These are phyloP conservation scores for Populus pruinosa DNA, from an alignment of 345 rosid genomes.

Conservation along the genomic window DNA sequence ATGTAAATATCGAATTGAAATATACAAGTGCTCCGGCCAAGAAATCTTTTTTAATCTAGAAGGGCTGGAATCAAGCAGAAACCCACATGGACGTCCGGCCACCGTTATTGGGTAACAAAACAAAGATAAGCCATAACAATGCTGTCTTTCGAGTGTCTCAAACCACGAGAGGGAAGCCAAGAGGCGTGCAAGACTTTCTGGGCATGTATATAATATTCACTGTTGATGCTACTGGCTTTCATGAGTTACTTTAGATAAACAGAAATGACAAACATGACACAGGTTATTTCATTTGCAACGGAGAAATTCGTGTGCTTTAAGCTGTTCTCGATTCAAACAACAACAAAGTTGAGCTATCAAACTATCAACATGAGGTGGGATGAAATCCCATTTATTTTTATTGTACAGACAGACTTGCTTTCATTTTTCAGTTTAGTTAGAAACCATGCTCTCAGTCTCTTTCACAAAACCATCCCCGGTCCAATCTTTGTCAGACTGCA, in stretches of 20 bases:
- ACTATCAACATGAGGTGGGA: background rate
- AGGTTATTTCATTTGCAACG: background rate
- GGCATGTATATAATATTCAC: background rate
- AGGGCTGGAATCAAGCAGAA: too few relatives aligned
- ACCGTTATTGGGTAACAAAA: too few relatives aligned
- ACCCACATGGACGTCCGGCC: too few relatives aligned
- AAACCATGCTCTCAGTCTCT: slow-evolving; percentile 95
- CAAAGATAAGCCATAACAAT: too few relatives aligned
- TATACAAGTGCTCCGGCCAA: too few relatives aligned
- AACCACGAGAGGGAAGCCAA: background rate
- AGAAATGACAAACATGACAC: background rate
- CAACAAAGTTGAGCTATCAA: slow-evolving; percentile 5
- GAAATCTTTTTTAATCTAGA: too few relatives aligned
- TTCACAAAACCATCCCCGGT: slow-evolving; percentile 94
- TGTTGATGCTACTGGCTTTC: background rate
- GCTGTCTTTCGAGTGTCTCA: too few relatives aligned
- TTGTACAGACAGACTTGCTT: slow-evolving; percentile 14
- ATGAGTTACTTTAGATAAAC: background rate
- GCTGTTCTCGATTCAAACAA: background rate
- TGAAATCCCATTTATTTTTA: slow-evolving; percentile 8
- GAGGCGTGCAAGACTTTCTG: background rate
- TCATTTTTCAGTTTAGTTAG: slow-evolving; percentile 42
- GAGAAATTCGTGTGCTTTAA: background rate
- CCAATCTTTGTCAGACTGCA: slow-evolving; percentile 96
- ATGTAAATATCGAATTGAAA: too few relatives aligned